phyloP scores from a whole-genome alignment of 2,329 filamentous ascomycete genomes.

The Dendryphion nanum region DNA sequence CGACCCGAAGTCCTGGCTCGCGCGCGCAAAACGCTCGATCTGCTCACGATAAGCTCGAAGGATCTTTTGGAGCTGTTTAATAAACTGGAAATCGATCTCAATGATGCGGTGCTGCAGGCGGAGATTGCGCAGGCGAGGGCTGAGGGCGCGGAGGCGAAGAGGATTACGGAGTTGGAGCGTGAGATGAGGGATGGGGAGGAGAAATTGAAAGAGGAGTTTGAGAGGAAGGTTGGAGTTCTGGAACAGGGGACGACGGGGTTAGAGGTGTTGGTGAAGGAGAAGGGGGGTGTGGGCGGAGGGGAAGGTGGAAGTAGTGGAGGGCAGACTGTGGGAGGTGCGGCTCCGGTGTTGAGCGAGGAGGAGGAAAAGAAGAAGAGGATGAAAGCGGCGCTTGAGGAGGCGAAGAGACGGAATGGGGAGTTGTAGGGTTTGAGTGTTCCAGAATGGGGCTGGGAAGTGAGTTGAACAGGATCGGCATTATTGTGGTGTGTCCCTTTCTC shows the following conservation, averaged over 20 bases:
- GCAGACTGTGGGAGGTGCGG: conserved; percentile 7
- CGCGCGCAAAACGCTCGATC: conserved; percentile 23
- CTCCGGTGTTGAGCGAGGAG: conserved; percentile 22
- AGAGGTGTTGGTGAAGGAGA: conserved; percentile 25
- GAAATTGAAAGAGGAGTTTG: conserved; percentile 32
- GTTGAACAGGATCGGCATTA: too few species aligned
- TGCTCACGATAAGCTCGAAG: conserved; percentile 41
- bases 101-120: conserved; percentile 53
- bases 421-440: conserved; percentile 1
- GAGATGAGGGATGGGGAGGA: conserved; percentile 33
- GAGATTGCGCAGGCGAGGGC: conserved; percentile 54
- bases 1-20: conserved; percentile 19
- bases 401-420: conserved; percentile 52
- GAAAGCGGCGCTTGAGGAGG: conserved; percentile 52
- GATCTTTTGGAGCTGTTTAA: conserved; percentile 45
- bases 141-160: conserved; percentile 42
- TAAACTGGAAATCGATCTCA: conserved; percentile 49
- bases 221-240: conserved; percentile 40
- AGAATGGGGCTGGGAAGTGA: too few species aligned
- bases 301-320: conserved; percentile 39
- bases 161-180: conserved; percentile 37
- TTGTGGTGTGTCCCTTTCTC: too few species aligned
- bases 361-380: conserved; percentile 48
- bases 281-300: conserved; percentile 23
- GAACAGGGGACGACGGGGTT: conserved; percentile 34